These are phyloP conservation scores for Rosa rugosa DNA, from an alignment of 306 rosid species.

Conservation along the genomic window DNA sequence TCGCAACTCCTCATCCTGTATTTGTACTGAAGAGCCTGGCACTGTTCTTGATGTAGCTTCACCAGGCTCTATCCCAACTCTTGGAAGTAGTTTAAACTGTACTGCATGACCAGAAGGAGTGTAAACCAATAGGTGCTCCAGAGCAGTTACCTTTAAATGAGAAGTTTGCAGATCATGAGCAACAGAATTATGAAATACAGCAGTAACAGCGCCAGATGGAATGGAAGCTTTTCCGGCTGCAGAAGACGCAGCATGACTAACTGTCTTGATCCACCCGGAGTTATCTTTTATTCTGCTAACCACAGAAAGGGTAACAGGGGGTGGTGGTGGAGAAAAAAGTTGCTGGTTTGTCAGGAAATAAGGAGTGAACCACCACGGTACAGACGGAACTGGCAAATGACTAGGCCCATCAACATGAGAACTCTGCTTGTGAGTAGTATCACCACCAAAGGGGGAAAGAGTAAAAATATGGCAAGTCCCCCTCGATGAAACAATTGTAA, in stretches of 20 bases:
- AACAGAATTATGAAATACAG: conserved; percentile 74
- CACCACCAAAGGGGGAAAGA: conserved; percentile 88
- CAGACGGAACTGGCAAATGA: conserved; percentile 56
- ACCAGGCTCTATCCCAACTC: conserved; percentile 62
- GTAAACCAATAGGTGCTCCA: conserved; percentile 84
- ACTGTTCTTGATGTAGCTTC: conserved; percentile 55
- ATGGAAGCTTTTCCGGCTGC: conserved; percentile 71
- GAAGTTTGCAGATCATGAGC: conserved; percentile 42
- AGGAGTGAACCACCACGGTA: conserved; percentile 93
- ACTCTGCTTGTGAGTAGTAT: conserved; percentile 62
- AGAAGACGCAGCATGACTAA: conserved; percentile 83
- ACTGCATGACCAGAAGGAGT: conserved; percentile 79
- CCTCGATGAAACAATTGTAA: conserved; percentile 73
- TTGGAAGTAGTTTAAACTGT: conserved; percentile 74
- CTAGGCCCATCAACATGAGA: conserved; percentile 58
- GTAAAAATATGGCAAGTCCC: conserved; percentile 87
- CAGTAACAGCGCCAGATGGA: conserved; percentile 89
- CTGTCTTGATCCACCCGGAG: conserved; percentile 88
- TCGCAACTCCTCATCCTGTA: conserved; percentile 80
- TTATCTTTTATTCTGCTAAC: conserved; percentile 89
- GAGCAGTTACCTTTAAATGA: conserved; percentile 46
- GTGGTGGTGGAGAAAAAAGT: conserved; percentile 59
- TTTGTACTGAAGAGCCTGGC: conserved; percentile 53
- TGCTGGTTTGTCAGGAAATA: conserved; percentile 61
- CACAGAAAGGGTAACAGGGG: conserved; percentile 80